Evolutionary conservation across 495 filamentous ascomycete genomes (phyloP), one percentile per base, ranked within the genome.

Genomic region (Cercophora samala): DNA sequence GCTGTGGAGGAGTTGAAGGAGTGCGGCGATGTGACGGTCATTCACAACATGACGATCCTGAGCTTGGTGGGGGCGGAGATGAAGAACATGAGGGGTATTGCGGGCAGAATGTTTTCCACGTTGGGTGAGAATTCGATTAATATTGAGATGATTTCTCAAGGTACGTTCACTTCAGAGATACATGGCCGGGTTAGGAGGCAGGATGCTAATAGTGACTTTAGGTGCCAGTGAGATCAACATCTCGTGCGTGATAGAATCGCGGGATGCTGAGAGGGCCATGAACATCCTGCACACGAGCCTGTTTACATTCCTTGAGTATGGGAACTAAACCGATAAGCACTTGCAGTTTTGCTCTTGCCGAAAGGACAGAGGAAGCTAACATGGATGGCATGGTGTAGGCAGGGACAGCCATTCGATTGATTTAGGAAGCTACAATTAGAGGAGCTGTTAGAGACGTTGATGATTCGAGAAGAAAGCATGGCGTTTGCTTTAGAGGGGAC

Each of bases 181-280:
- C n/a, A n/a, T n/a, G n/a, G n/a, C n/a, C n/a, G n/a, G n/a, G n/a
- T n/a, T n/a, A n/a, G n/a, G n/a, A n/a, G n/a, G n/a, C n/a, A n/a
- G n/a, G n/a, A n/a, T n/a, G n/a, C n/a, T n/a, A n/a, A n/a, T n/a
- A n/a, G n/a, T n/a, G n/a, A n/a, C n/a, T n/a, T n/a, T 46, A 96
- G 95, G 94, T 65, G 93, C 93, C 55, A 97, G 93, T 73, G 95
- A 99, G 82, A 99, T 99, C 79, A 97, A 97, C 77, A 99, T 99
- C 63, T 95, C 91, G 17, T 98, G 95, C 76, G 95, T 99, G 8
- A 96, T 99, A 71, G 91, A 95, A 72, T 91, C 91, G 71, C 84
- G 90, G 71, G 91, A 97, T 68, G 93, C 93, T 52, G 90, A 92
- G 64, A 87, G 94, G 64, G 95, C 95, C 17, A 88, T 98, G 81